Percentiles rank a stretch among this genome's conserved stretches.
Conservation (phyloP, 1,284 basidiomycete genomes). For the Apiotrichum sp. region DNA sequence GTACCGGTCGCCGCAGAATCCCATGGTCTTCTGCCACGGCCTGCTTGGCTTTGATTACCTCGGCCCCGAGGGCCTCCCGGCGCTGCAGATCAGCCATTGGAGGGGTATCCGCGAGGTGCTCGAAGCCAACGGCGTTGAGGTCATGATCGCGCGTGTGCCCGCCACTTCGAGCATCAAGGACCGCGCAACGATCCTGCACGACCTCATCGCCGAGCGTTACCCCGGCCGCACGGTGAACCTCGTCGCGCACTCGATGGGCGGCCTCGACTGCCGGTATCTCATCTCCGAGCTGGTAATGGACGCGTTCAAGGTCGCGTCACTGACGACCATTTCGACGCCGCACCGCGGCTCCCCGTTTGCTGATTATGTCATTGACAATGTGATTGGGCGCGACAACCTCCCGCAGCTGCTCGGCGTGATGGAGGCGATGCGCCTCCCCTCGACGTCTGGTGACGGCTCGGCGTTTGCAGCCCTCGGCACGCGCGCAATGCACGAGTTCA, state of each 20-base stretch:
- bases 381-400: slow-evolving; percentile 56
- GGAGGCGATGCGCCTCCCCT: slow-evolving; percentile 59
- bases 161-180: slow-evolving; percentile 81
- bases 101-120: slow-evolving; percentile 87
- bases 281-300: slow-evolving; percentile 44
- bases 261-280: slow-evolving; percentile 85
- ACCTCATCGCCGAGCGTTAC: slow-evolving; percentile 69
- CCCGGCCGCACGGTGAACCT: slow-evolving; percentile 78
- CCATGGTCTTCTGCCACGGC: slow-evolving; percentile 89
- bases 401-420: slow-evolving; percentile 52
- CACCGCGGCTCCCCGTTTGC: slow-evolving; percentile 91
- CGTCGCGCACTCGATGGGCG: slow-evolving; percentile 94
- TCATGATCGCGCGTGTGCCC: slow-evolving; percentile 84
- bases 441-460: slow-evolving; percentile 76
- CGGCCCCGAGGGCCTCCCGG: slow-evolving; percentile 33
- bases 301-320: slow-evolving; percentile 59
- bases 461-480: slow-evolving; percentile 83
- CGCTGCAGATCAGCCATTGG: slow-evolving; percentile 83
- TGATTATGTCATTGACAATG: slow-evolving; percentile 77
- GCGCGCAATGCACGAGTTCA: slow-evolving; percentile 82
- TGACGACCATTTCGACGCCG: slow-evolving; percentile 88
- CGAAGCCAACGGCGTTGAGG: slow-evolving; percentile 76
- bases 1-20: slow-evolving; percentile 72
- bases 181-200: slow-evolving; percentile 77
- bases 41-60: slow-evolving; percentile 71